phyloP scores from a whole-genome alignment of 345 rosid genomes.

The Aethionema arabicum region DNA sequence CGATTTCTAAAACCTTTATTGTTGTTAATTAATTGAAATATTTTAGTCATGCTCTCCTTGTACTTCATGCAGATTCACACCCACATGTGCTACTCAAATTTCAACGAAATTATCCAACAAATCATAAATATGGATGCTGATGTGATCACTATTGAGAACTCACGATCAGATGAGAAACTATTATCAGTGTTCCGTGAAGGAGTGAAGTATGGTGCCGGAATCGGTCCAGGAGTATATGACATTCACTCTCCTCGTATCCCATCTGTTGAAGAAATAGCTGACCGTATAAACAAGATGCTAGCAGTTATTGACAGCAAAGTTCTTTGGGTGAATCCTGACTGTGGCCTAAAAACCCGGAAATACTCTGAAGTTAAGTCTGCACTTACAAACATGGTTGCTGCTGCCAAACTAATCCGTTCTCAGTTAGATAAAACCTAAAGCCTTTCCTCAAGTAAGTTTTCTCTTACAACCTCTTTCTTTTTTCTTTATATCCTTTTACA shows the following conservation, averaged over 20 bases:
- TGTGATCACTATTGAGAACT: conserved; percentile 67
- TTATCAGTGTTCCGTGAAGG: conserved; percentile 62
- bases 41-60: conserved; percentile 19
- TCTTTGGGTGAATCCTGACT: conserved; percentile 71
- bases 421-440: conserved; percentile 33
- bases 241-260: conserved; percentile 72
- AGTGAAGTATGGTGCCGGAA: conserved; percentile 61
- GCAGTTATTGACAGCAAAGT: conserved; percentile 57
- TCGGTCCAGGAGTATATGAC: conserved; percentile 67
- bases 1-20: too few relatives aligned
- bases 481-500: not conserved
- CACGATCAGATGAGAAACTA: conserved; percentile 68
- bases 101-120: conserved; percentile 63
- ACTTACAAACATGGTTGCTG: conserved; percentile 57
- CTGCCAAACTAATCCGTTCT: conserved; percentile 58
- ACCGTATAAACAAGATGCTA: conserved; percentile 66
- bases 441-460: conserved; percentile 25
- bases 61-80: conserved; percentile 52
- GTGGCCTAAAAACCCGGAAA: conserved; percentile 64
- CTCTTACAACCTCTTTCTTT: conserved; percentile 3
- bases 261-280: conserved; percentile 58
- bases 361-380: conserved; percentile 60
- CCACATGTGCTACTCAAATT: conserved; percentile 74
- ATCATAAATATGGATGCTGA: conserved; percentile 68
- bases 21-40: not conserved